phyloP scores from a whole-genome alignment of 2,329 filamentous ascomycete species.

The Fusarium nanum region DNA sequence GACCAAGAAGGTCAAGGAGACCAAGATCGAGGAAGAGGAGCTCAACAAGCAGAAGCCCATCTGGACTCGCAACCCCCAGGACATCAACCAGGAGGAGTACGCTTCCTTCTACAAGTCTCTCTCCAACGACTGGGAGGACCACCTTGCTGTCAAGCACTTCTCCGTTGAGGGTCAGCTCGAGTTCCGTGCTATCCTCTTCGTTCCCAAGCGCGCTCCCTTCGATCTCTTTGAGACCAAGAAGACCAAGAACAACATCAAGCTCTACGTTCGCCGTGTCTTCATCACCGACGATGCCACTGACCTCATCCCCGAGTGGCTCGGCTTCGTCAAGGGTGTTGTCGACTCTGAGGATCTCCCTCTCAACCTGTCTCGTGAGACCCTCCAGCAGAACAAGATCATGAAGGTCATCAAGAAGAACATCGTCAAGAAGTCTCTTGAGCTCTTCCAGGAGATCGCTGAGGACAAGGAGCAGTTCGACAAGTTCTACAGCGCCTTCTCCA shows the following conservation, averaged over 20 bases:
- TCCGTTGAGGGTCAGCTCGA: slow-evolving; percentile 99
- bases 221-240: slow-evolving; percentile 99
- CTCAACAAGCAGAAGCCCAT: slow-evolving; percentile 99
- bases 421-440: slow-evolving; percentile 99
- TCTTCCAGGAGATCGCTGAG: slow-evolving; percentile 98
- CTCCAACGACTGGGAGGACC: slow-evolving; percentile 99
- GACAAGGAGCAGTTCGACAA: slow-evolving; percentile 99
- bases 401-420: slow-evolving; percentile 99
- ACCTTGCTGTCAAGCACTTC: slow-evolving; percentile 99
- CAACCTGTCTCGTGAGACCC: slow-evolving; percentile 99
- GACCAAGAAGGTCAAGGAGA: slow-evolving; percentile 99
- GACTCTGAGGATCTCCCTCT: slow-evolving; percentile 99
- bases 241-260: slow-evolving; percentile 99
- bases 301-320: slow-evolving; percentile 98
- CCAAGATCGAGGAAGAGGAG: slow-evolving; percentile 98
- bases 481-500: slow-evolving; percentile 99
- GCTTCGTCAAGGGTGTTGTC: slow-evolving; percentile 99
- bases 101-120: slow-evolving; percentile 99
- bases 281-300: slow-evolving; percentile 99
- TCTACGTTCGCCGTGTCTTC: slow-evolving; percentile 99
- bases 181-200: slow-evolving; percentile 99
- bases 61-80: slow-evolving; percentile 97
- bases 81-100: slow-evolving; percentile 97
- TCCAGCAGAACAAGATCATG: slow-evolving; percentile 99
- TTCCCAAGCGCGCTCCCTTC: slow-evolving; percentile 99